Base-by-base conservation (phyloP, 1,284 basidiomycete species). In the Melampsora larici-populina region DNA sequence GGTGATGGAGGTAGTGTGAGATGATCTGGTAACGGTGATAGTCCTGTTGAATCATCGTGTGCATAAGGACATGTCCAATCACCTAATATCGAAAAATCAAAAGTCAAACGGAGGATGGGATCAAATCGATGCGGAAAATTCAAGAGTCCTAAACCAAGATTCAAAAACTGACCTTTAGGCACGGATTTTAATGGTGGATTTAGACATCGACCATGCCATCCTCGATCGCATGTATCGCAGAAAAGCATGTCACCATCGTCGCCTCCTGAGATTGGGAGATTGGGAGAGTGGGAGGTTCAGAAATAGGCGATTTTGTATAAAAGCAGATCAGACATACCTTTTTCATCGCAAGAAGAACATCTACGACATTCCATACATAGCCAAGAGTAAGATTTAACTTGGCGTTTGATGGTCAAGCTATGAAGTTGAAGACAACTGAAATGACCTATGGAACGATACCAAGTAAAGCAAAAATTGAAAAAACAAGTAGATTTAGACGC, bases 351-450 rank as follows among this genome's bases (percentile, higher is more conserved):
- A 24, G 51, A 40, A 48, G 29, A 58, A 24, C 73, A 76, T 65
- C 73, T 68, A 40, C 73, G 43, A 49, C 73, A 76, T 76, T 76
- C 73, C 66, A 76, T 24, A 40, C 73, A 76, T 15, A 69, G 40
- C 73, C 73, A 76, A 13, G 65, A 66, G 31, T 76, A 76, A 26
- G 73, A 67, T 29, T 76, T 76, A 43, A 63, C 73, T 21, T 76
- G 73, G 9, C 49, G 43, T 67, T 68, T 76, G 66, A 69, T 67
- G 18, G 40, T 62, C 7, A 76, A 46, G 33, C 68, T 67, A 67
- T 76, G 67, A 15, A 76, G 58, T 21, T 76, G 65, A 51, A 76
- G 40, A 40, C 73, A 76, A 40, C 65, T 68, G 49, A 76, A 76
- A 76, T 76, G 73, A 33, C 51, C 73, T 76, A 55, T 29, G 13